phyloP scores from a whole-genome alignment of 495 filamentous ascomycete genomes.

The Penicillium maclennaniae region DNA sequence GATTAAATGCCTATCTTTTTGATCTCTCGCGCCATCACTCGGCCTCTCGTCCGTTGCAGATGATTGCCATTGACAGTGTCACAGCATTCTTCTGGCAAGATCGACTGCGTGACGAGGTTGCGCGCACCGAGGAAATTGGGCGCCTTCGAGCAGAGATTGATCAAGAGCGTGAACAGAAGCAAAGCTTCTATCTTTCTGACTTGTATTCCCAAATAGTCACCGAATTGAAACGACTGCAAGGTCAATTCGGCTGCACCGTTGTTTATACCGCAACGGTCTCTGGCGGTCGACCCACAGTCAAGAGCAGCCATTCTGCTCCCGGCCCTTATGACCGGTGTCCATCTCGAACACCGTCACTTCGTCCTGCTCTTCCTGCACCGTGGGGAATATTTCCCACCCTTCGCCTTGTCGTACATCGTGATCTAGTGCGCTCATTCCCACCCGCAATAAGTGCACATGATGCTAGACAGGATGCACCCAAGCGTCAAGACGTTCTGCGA shows the following conservation, averaged over 20 bases:
- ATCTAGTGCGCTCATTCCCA: constrained; percentile 49
- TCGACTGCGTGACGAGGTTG: constrained; percentile 45
- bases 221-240: constrained; percentile 34
- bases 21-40: constrained; percentile 46
- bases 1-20: constrained; percentile 51
- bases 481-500: constrained; percentile 37
- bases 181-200: constrained; percentile 32
- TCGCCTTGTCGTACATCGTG: constrained; percentile 44
- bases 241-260: constrained; percentile 37
- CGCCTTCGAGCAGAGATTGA: constrained; percentile 30
- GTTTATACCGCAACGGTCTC: constrained; percentile 36
- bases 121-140: constrained; percentile 39
- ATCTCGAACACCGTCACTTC: constrained; percentile 29
- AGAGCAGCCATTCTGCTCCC: constrained; percentile 29
- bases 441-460: constrained; percentile 52
- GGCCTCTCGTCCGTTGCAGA: constrained; percentile 39
- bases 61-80: constrained; percentile 51
- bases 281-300: constrained; percentile 18
- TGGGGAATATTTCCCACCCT: constrained; percentile 48
- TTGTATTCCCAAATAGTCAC: constrained; percentile 33
- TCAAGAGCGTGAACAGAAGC: constrained; percentile 23
- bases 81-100: constrained; percentile 59
- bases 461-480: constrained; percentile 47
- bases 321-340: constrained; percentile 33
- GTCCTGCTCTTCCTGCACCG: constrained; percentile 39